Percentiles rank a stretch among this genome's conserved stretches.
Conservation (phyloP, 805 yeast species). For the Metschnikowia kunwiensis region DNA sequence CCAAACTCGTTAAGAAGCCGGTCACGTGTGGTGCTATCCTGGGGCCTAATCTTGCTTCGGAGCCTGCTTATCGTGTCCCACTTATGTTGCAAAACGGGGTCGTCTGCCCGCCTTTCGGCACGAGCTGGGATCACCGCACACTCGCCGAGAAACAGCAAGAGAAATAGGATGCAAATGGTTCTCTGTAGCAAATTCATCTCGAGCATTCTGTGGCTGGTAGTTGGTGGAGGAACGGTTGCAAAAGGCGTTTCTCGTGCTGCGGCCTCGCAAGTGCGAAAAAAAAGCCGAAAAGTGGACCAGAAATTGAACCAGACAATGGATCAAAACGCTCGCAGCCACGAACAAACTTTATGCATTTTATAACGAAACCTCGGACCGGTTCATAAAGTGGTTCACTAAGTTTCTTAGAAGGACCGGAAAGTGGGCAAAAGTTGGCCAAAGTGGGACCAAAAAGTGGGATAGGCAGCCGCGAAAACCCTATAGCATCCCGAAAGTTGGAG, state of each 20-base stretch:
- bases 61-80: constrained; percentile 9
- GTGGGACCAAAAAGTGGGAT: too few species aligned
- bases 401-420: too few species aligned
- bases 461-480: too few species aligned
- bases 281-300: too few species aligned
- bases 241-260: neutral
- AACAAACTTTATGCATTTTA: too few species aligned
- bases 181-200: constrained; percentile 5
- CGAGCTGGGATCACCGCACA: constrained; percentile 6
- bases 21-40: constrained; percentile 4
- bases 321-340: neutral
- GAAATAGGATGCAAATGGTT: constrained; percentile 4
- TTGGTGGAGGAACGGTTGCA: constrained; percentile 6
- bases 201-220: constrained; percentile 4
- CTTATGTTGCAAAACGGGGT: constrained; percentile 3
- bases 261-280: neutral
- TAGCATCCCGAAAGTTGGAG: too few species aligned
- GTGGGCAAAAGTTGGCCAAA: too few species aligned
- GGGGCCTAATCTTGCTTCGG: constrained; percentile 4
- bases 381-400: too few species aligned
- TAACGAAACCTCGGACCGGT: too few species aligned
- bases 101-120: neutral
- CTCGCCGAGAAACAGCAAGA: constrained; percentile 4
- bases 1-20: constrained; percentile 2
- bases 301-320: too few species aligned